Evolutionary conservation across 2,329 filamentous ascomycete species (phyloP), one percentile per base, ranked within the genome.

Genomic region (Aspergillaceae sp.): DNA sequence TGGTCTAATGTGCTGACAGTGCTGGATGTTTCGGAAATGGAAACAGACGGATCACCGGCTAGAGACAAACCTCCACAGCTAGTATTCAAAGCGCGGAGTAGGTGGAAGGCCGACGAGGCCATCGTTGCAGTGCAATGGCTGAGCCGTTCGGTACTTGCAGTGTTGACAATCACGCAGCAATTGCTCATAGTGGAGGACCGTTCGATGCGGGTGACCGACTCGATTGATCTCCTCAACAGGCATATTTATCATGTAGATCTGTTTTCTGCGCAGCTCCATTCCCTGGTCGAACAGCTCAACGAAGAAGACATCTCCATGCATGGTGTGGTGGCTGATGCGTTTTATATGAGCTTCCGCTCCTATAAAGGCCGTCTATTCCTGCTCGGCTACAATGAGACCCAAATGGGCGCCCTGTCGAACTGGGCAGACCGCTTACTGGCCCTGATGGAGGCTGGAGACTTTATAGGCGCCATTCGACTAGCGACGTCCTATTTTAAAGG

Each of bases 1-100:
- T 98, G 92, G 92, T 97, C 92, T 2, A 97, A 97, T 59, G 82
- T 97, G n/a, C 71, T 98, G 53, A 97, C 90, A 0, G 83, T 98
- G 4, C 71, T 98, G 27, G 92, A 98, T 52, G 81, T 97, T 7
- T 83, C 91, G 43, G 85, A 92, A 55, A 73, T 83, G 8, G 76
- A 77, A 19, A 68, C 67, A 7, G 65, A 72, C 4, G 69, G 74
- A 27, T 63, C 77, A 0, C 77, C 81, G 9, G 82, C 88, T 54
- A 82, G 80, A 51, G 85, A 91, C 54, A 89, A 87, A 58, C 87
- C 86, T 3, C 79, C 87, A 1, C 82, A 76, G 41, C 78, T 97
- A 26, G 80, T 78, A 40, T 98, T 98, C 67, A 82, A 78, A 59
- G 79, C 88, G 3, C 82, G 90, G 47, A 94, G 84, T 66, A 77